Conservation (phyloP, 2,329 filamentous ascomycete genomes). For the Thielaviopsis populi region DNA sequence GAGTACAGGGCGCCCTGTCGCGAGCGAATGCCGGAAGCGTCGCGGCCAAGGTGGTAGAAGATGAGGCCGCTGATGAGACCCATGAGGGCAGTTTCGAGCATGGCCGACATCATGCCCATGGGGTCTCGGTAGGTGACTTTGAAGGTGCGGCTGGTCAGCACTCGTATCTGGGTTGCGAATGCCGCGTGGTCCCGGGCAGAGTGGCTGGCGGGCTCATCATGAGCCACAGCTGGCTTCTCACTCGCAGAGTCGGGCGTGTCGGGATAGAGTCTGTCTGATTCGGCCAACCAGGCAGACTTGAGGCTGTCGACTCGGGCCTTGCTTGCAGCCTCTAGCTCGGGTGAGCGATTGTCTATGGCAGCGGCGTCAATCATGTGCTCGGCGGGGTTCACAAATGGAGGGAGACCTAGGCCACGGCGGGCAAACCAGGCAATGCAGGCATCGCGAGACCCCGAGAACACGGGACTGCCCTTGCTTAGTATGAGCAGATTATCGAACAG, state of each 20-base stretch:
- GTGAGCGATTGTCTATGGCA: slow-evolving; percentile 56
- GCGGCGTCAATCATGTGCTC: slow-evolving; percentile 63
- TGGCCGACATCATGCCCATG: slow-evolving; percentile 55
- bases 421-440: slow-evolving; percentile 51
- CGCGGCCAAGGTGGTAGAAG: slow-evolving; percentile 49
- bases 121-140: slow-evolving; percentile 63
- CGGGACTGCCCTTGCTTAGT: slow-evolving; percentile 49
- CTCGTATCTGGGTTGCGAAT: slow-evolving; percentile 46
- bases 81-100: slow-evolving; percentile 57
- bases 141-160: slow-evolving; percentile 54
- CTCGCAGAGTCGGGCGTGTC: background rate
- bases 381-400: slow-evolving; percentile 61
- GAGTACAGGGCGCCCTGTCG: slow-evolving; percentile 60
- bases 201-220: slow-evolving; percentile 16
- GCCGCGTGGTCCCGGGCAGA: slow-evolving; percentile 32
- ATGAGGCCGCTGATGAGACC: slow-evolving; percentile 58
- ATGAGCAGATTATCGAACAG: slow-evolving; percentile 60
- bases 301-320: slow-evolving; percentile 44
- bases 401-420: slow-evolving; percentile 43
- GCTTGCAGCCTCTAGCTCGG: slow-evolving; percentile 47
- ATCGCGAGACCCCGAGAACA: slow-evolving; percentile 48
- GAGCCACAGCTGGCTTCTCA: background rate
- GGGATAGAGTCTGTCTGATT: slow-evolving; percentile 18
- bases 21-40: slow-evolving; percentile 57
- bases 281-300: slow-evolving; percentile 42